phyloP scores from a whole-genome alignment of 345 rosid genomes.

The Hypericum perforatum region DNA sequence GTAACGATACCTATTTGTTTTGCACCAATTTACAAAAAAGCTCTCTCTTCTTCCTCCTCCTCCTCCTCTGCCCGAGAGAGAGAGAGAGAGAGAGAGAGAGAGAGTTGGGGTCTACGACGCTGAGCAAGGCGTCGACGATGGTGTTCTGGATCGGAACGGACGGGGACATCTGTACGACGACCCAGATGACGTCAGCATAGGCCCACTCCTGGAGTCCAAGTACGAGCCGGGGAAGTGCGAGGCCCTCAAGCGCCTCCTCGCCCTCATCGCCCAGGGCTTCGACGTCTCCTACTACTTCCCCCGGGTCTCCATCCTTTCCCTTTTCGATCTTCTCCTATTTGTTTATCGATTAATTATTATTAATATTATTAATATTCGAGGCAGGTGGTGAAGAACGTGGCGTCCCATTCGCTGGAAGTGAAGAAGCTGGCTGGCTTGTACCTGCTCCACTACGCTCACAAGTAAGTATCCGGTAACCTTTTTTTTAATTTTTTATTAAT shows the following conservation, averaged over 20 bases:
- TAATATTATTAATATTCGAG: no score
- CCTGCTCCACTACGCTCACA: constrained; percentile 88
- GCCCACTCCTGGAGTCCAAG: constrained; percentile 78
- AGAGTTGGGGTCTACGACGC: no score
- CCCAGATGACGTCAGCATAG: constrained; percentile 83
- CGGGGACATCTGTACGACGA: constrained; percentile 97
- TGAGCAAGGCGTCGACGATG: constrained; percentile 85
- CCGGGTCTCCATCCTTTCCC: constrained; percentile 35
- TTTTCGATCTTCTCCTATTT: background rate
- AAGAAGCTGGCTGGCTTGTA: constrained; percentile 95
- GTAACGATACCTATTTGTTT: no score
- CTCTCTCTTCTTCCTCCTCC: no score
- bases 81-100: no score
- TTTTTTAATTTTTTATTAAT: no score
- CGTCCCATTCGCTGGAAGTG: constrained; percentile 85
- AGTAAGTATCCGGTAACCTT: constrained; percentile 30
- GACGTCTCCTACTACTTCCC: constrained; percentile 98
- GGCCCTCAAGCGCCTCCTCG: constrained; percentile 93
- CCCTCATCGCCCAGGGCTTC: constrained; percentile 84
- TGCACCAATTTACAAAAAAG: no score
- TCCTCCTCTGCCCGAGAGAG: no score
- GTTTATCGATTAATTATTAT: constrained; percentile 1
- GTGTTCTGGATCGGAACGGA: constrained; percentile 84
- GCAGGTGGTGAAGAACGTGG: constrained; percentile 95
- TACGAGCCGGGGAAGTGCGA: constrained; percentile 92